Evolutionary conservation across 164 flowering plant genomes (phyloP).

Genomic region (Cinnamomum chago): DNA sequence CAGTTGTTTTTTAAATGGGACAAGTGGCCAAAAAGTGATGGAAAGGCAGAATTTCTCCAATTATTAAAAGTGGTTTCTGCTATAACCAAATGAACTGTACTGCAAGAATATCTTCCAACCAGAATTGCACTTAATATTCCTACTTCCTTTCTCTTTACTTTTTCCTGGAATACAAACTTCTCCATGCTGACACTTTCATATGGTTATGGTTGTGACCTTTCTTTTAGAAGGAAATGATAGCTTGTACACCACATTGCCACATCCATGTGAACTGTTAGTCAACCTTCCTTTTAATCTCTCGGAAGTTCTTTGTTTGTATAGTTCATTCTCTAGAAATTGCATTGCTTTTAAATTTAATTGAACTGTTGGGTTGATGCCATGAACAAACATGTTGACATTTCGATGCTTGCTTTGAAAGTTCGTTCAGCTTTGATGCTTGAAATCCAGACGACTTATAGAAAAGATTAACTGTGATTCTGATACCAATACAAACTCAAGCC

Average conservation of each 20-base stretch:
- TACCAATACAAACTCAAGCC: neutral
- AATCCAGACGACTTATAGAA: neutral
- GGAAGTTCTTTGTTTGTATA: neutral
- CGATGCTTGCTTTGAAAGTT: neutral
- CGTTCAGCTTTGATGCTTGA: neutral
- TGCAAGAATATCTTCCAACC: neutral
- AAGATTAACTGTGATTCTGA: neutral
- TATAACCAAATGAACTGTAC: no score
- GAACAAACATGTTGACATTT: neutral
- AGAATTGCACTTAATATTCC: no score
- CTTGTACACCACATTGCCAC: neutral
- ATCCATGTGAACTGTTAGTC: neutral
- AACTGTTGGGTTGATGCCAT: neutral
- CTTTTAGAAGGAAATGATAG: neutral
- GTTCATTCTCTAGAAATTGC: no score
- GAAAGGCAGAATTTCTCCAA: neutral
- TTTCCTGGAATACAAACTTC: neutral
- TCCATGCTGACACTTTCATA: no score
- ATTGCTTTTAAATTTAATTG: no score
- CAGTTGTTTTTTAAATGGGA: neutral
- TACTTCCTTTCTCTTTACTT: no score
- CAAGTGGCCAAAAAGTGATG: neutral
- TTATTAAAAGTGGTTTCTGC: neutral
- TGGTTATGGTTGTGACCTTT: neutral
- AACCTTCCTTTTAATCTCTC: neutral